Percentiles rank a stretch among this genome's conserved stretches.
phyloP scores from a whole-genome alignment of 2,329 filamentous ascomycete species.

The Trichoderma endophyticum region DNA sequence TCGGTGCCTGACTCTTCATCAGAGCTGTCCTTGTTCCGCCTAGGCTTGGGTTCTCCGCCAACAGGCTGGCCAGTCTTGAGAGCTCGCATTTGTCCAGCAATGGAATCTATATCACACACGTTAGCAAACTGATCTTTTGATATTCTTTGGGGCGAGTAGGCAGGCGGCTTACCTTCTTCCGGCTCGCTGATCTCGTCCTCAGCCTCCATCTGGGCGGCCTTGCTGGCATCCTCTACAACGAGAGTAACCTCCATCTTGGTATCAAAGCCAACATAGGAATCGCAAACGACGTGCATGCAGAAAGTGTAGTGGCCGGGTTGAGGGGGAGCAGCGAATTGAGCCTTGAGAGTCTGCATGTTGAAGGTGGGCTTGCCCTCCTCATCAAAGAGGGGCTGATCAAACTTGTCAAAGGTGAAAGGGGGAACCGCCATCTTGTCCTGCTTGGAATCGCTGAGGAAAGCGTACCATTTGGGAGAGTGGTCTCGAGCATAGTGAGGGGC shows the following conservation, averaged over 20 bases:
- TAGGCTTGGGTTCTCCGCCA: constrained; percentile 56
- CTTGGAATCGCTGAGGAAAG: constrained; percentile 92
- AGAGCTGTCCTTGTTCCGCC: constrained; percentile 48
- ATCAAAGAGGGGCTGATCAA: constrained; percentile 84
- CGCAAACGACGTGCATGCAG: constrained; percentile 88
- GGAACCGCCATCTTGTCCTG: constrained; percentile 95
- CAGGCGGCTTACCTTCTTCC: constrained; percentile 74
- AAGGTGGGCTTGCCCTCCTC: constrained; percentile 82
- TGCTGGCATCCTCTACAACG: constrained; percentile 82
- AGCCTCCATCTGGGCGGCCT: constrained; percentile 73
- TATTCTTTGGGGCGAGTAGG: not conserved
- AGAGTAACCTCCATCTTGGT: constrained; percentile 87
- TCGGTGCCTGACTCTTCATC: constrained; percentile 74
- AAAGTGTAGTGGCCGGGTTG: constrained; percentile 93
- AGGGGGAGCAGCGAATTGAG: constrained; percentile 92
- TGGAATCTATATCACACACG: constrained; percentile 60
- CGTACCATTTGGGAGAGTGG: constrained; percentile 85
- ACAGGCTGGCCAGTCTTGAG: constrained; percentile 71
- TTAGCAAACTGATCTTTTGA: not conserved
- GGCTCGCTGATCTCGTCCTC: constrained; percentile 98
- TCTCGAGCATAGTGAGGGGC: constrained; percentile 89
- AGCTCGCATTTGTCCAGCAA: constrained; percentile 86
- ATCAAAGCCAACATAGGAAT: constrained; percentile 93
- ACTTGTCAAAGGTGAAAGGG: constrained; percentile 89
- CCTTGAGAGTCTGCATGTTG: constrained; percentile 93